Base-by-base conservation (phyloP, 345 rosid species). In the Gossypium thurberi region DNA sequence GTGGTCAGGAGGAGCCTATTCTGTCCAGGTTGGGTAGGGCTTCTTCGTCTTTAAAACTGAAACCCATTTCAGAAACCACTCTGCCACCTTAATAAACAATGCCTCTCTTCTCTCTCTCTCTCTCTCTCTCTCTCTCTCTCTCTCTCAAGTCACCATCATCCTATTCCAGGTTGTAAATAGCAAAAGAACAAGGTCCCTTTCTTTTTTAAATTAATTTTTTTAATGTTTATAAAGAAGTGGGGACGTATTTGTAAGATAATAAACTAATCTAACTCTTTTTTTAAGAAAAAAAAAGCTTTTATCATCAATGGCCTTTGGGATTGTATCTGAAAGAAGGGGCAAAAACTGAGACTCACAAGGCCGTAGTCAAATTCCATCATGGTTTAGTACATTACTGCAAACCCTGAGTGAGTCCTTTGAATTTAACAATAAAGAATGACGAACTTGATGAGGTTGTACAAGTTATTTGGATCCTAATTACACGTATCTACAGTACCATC, bases 11-110 rank as follows among this genome's bases (percentile, higher is more conserved):
- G 26, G 33, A 57, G 23, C 42, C 55, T 42, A 8, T 18, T 8
- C 65, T 42, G 9, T 71, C 74, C 18, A 43, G 65, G 64, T 55
- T 71, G 11, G 74, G 74, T 71, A 43, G 65, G 63, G 28, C 37
- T 58, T 58, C 20, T 70, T 33, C 50, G 56, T 14, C 26, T 52
- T 3, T 67, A 33, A 48, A 47, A 47, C 40, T 7, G 56, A 67
- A 47, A 13, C 42, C 71, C 56, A 23, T 66, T 46, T 13, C 26
- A 3, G 55, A 44, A 47, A 1, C 13, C 42, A 47, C 23, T 4
- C 55, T 65, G 70, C 10, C 70, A 7, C 18, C 11, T 25, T 11
- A 23, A 46, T 47, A 13, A 47, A 46, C 42, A 14, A 47, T 21
- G 33, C 20, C 70, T 44, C 10, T 60, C 17, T 0, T 1, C 25